phyloP scores from a whole-genome alignment of 177 flowering plant genomes.

The Tripterygium wilfordii region DNA sequence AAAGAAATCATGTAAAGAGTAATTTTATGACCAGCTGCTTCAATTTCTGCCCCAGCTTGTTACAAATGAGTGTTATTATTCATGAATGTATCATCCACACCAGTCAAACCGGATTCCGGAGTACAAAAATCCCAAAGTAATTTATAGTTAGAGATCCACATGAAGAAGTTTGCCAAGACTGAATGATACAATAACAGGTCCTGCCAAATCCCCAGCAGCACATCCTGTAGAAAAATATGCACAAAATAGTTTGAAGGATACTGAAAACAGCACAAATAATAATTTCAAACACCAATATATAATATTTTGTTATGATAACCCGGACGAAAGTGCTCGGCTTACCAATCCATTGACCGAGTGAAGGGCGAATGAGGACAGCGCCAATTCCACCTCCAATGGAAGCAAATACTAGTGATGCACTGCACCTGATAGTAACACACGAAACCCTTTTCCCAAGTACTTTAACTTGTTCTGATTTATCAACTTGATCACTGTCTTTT shows the following conservation, averaged over 20 bases:
- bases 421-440: constrained; percentile 50
- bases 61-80: too few relatives aligned
- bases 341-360: constrained; percentile 93
- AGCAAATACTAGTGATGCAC: constrained; percentile 80
- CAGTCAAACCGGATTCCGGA: too few relatives aligned
- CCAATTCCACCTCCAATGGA: constrained; percentile 88
- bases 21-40: too few relatives aligned
- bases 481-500: constrained; percentile 32
- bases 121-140: too few relatives aligned
- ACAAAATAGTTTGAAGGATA: too few relatives aligned
- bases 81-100: too few relatives aligned
- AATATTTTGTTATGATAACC: too few relatives aligned
- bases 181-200: constrained; percentile 47
- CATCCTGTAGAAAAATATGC: constrained; percentile 49
- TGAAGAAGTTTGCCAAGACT: constrained; percentile 32
- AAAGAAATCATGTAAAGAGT: too few relatives aligned
- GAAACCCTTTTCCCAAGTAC: constrained; percentile 49
- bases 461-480: constrained; percentile 29
- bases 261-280: too few relatives aligned
- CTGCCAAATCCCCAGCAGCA: constrained; percentile 67
- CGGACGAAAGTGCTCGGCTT: too few relatives aligned
- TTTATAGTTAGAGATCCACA: constrained; percentile 30
- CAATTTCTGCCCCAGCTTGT: too few relatives aligned
- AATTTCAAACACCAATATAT: too few relatives aligned
- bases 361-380: constrained; percentile 64